phyloP scores from a whole-genome alignment of 2,329 filamentous ascomycete species.

The Hypoxylon sp. region DNA sequence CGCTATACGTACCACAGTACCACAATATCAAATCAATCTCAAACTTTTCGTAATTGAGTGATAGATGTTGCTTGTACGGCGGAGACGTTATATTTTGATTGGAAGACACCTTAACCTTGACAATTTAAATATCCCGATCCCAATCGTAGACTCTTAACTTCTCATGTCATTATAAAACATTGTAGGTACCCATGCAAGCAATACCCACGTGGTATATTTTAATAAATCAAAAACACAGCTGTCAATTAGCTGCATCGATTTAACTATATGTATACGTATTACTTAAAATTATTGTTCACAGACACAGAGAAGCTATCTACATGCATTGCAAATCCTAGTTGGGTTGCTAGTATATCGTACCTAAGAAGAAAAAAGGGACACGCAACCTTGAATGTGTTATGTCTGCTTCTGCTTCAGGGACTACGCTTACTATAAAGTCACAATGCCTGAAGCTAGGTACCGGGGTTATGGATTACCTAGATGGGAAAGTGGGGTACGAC shows the following conservation, averaged over 20 bases:
- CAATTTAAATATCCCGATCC: no score
- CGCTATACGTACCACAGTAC: background rate
- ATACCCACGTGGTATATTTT: background rate
- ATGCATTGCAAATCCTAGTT: background rate
- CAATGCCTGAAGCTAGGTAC: no score
- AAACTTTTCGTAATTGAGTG: background rate
- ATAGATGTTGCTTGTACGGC: conserved; percentile 10
- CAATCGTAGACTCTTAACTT: no score
- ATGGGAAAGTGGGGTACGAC: conserved; percentile 27
- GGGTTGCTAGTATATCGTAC: background rate
- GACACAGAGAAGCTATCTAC: no score
- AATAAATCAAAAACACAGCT: background rate
- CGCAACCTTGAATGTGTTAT: background rate
- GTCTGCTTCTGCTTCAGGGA: background rate
- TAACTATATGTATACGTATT: background rate
- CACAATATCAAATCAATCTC: conserved; percentile 4
- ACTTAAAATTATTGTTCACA: no score
- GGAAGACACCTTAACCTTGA: background rate
- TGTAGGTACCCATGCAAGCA: background rate
- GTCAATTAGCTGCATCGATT: background rate
- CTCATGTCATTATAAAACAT: no score
- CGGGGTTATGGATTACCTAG: conserved; percentile 15
- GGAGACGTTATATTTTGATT: conserved; percentile 12
- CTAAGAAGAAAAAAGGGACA: background rate
- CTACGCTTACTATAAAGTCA: no score